Evolutionary conservation across 768 basidiomycete species (phyloP).

Genomic region (Lactarius hatsudake): DNA sequence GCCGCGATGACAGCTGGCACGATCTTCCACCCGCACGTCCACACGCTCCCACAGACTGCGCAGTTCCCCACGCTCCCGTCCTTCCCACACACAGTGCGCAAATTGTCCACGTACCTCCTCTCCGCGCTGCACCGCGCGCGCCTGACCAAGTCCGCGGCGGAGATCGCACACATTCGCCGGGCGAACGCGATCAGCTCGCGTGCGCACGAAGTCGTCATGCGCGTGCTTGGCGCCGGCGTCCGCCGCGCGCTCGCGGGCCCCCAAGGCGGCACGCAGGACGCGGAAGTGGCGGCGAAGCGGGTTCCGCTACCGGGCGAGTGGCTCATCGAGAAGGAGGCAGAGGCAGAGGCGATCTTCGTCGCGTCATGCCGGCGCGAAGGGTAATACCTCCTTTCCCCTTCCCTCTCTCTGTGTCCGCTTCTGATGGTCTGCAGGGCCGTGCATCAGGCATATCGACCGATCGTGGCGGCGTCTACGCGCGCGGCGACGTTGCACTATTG

Average conservation of each 20-base stretch:
- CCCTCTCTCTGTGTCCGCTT: conserved; percentile 1
- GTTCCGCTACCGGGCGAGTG: conserved; percentile 74
- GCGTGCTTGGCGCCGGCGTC: conserved; percentile 76
- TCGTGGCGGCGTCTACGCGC: conserved; percentile 82
- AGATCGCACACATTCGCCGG: conserved; percentile 70
- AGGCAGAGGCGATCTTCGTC: conserved; percentile 92
- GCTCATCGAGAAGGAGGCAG: conserved; percentile 88
- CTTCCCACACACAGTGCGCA: conserved; percentile 37
- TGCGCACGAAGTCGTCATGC: conserved; percentile 92
- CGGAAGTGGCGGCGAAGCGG: conserved; percentile 28
- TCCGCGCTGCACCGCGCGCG: conserved; percentile 78
- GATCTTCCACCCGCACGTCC: conserved; percentile 46
- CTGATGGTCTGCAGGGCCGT: conserved; percentile 49
- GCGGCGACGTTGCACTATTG: conserved; percentile 94
- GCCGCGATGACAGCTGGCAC: too few relatives aligned
- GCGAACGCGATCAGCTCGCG: conserved; percentile 86
- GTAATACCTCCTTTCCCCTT: conserved; percentile 39
- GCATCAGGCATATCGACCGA: conserved; percentile 90
- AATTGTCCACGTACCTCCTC: conserved; percentile 63
- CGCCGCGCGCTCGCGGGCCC: conserved; percentile 33
- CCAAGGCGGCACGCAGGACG: conserved; percentile 38
- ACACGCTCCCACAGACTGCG: conserved; percentile 56
- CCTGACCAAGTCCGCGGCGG: conserved; percentile 69
- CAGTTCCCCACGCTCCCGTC: conserved; percentile 52
- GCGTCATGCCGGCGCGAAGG: conserved; percentile 87